phyloP scores from a whole-genome alignment of 1,284 basidiomycete species.

The Melampsora larici-populina region DNA sequence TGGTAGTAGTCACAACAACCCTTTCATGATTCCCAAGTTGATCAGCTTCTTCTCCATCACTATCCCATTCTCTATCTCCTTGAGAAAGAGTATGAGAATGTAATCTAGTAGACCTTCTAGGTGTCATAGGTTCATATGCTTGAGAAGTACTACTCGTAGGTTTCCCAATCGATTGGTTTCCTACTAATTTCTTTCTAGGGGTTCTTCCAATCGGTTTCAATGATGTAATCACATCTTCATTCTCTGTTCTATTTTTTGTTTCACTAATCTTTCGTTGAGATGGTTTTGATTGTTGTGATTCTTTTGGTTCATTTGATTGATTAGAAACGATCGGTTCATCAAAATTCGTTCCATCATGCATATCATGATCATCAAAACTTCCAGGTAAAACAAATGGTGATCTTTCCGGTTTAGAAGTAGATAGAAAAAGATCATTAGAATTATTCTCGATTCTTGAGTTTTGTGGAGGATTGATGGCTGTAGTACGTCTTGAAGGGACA shows the following conservation, averaged over 20 bases:
- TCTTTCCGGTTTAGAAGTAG: too few relatives aligned
- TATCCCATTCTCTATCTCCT: neutral
- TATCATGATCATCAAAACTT: conserved; percentile 11
- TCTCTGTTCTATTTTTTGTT: neutral
- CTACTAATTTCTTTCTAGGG: too few relatives aligned
- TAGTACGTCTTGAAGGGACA: neutral
- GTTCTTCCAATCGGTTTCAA: too few relatives aligned
- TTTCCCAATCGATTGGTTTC: too few relatives aligned
- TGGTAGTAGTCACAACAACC: too few relatives aligned
- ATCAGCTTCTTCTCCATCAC: too few relatives aligned
- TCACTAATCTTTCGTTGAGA: neutral
- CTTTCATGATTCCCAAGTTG: too few relatives aligned
- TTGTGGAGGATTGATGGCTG: neutral
- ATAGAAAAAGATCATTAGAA: too few relatives aligned
- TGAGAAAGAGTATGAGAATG: conserved; percentile 26
- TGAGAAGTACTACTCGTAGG: too few relatives aligned
- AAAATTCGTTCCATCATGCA: conserved; percentile 13
- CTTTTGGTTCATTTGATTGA: conserved; percentile 2
- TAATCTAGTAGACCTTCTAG: conserved; percentile 16
- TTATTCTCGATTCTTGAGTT: neutral
- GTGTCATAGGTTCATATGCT: conserved; percentile 12
- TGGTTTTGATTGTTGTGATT: neutral
- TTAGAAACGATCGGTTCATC: neutral
- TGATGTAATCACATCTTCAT: too few relatives aligned
- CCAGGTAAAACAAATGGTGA: too few relatives aligned